Conservation (phyloP, 139 green algal genomes). For the Chlorella sp. region DNA sequence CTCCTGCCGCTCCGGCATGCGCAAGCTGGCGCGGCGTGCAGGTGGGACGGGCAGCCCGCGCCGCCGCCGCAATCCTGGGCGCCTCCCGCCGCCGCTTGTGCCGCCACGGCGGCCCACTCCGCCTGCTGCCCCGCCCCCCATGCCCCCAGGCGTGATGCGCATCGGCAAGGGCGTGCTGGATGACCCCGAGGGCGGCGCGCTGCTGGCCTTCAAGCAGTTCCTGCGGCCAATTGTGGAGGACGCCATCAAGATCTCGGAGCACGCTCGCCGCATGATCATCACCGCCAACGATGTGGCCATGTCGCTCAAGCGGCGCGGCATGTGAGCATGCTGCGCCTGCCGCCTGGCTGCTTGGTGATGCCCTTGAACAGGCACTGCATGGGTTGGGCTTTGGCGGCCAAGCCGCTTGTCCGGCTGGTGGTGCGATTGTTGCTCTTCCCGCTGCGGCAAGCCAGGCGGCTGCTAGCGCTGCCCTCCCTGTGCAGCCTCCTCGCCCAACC, state of each 20-base stretch:
- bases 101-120: background rate
- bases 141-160: conserved; percentile 12
- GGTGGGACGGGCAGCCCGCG: background rate
- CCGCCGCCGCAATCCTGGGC: too few relatives aligned
- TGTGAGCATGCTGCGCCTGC: background rate
- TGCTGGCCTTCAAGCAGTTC: background rate
- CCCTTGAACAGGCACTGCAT: background rate
- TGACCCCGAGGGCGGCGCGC: background rate
- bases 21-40: background rate
- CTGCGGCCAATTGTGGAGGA: background rate
- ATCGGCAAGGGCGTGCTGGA: background rate
- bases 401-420: too few relatives aligned
- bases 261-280: background rate
- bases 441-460: too few relatives aligned
- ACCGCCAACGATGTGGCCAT: background rate
- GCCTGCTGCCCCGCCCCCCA: background rate
- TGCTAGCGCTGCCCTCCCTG: too few relatives aligned
- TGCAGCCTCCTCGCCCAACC: too few relatives aligned
- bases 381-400: too few relatives aligned
- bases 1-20: background rate
- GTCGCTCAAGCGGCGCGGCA: conserved; percentile 3
- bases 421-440: too few relatives aligned
- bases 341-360: background rate
- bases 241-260: background rate
- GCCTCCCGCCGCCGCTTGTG: too few relatives aligned